Evolutionary conservation across 371 early-diverging fungal genomes (phyloP).

Genomic region (Mucor saturninus): DNA sequence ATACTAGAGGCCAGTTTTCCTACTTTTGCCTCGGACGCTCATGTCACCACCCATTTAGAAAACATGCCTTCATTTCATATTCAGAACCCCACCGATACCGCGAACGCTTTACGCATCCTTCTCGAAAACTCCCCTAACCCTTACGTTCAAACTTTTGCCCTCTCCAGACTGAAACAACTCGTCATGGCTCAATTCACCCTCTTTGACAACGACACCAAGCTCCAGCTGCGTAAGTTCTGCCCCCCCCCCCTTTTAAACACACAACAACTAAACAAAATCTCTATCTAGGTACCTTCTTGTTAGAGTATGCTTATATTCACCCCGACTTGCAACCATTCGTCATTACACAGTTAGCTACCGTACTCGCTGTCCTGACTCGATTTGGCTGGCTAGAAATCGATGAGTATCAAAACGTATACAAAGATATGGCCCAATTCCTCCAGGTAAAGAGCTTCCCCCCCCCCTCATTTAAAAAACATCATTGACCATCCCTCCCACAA

Average conservation of each 20-base stretch:
- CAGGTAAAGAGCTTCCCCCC: constrained; percentile 40
- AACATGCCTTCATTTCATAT: constrained; percentile 41
- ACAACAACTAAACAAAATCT: background rate
- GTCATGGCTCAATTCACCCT: constrained; percentile 71
- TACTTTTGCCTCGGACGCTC: constrained; percentile 60
- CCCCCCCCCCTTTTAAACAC: background rate
- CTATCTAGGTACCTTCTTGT: constrained; percentile 58
- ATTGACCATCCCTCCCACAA: too few species aligned
- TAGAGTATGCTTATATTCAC: constrained; percentile 65
- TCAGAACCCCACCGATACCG: constrained; percentile 69
- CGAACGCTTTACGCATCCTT: constrained; percentile 65
- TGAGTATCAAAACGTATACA: constrained; percentile 67
- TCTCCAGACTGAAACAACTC: constrained; percentile 66
- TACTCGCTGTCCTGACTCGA: constrained; percentile 75
- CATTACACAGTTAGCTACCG: constrained; percentile 63
- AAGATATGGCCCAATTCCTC: constrained; percentile 67
- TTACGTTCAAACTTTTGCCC: constrained; percentile 72
- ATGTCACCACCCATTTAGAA: constrained; percentile 29
- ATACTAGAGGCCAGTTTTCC: constrained; percentile 77
- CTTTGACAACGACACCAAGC: constrained; percentile 62
- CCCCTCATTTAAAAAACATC: background rate
- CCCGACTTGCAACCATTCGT: constrained; percentile 67
- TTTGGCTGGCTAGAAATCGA: constrained; percentile 78
- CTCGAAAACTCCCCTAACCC: constrained; percentile 69
- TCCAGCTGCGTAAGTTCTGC: constrained; percentile 60